Conservation (phyloP, 1,284 basidiomycete species). For the Trichosporon asahii region DNA sequence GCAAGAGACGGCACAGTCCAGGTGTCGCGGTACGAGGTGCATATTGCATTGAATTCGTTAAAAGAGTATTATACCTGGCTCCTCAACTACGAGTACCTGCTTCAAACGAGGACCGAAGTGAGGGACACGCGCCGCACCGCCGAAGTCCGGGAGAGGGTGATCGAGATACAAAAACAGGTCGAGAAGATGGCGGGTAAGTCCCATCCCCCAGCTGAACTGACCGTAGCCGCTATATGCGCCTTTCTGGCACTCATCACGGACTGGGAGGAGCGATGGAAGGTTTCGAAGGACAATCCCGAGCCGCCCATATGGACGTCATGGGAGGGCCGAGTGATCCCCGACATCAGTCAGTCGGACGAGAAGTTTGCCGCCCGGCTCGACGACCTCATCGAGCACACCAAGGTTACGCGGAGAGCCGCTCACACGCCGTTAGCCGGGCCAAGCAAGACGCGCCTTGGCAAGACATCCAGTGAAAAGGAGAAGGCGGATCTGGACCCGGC, state of each 20-base stretch:
- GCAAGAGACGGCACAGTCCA: not conserved
- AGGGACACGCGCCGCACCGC: too few relatives aligned
- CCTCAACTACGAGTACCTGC: not conserved
- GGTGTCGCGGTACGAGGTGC: not conserved
- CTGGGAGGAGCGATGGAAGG: not conserved
- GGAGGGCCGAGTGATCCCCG: not conserved
- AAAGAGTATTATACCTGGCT: not conserved
- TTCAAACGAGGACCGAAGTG: not conserved
- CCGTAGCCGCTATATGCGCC: not conserved
- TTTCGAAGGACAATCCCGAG: not conserved
- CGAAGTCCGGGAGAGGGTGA: not conserved
- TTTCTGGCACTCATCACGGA: not conserved
- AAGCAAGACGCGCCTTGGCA: too few relatives aligned
- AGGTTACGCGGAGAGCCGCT: too few relatives aligned
- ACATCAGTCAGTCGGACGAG: not conserved
- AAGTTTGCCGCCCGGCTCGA: not conserved
- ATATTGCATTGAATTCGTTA: not conserved
- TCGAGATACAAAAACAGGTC: not conserved
- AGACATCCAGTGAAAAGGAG: not conserved
- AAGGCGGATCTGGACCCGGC: too few relatives aligned
- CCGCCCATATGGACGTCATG: not conserved
- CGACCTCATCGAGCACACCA: not conserved
- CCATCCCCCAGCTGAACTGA: not conserved
- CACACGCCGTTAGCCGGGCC: too few relatives aligned
- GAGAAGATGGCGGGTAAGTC: not conserved